Percentiles rank a stretch among this genome's conserved stretches.
Conservation (phyloP, 305 asterid genomes). For the Fraxinus sp. region DNA sequence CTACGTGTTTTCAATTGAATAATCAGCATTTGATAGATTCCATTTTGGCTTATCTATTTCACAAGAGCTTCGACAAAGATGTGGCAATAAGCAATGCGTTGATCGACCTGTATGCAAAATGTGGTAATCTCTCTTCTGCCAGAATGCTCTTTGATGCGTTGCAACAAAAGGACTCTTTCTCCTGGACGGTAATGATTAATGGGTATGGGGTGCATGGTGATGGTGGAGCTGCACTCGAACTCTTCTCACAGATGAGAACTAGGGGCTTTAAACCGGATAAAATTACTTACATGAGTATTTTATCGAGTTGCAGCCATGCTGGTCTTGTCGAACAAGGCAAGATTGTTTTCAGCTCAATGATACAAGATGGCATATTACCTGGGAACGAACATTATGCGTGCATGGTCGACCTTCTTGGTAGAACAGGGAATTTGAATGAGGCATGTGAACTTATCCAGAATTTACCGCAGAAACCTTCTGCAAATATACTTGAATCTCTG, state of each 20-base stretch:
- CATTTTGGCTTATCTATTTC: slow-evolving; percentile 35
- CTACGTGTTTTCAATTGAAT: slow-evolving; percentile 47
- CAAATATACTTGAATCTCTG: slow-evolving; percentile 31
- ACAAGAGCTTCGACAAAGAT: slow-evolving; percentile 43
- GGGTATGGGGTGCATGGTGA: slow-evolving; percentile 60
- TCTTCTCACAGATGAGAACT: slow-evolving; percentile 48
- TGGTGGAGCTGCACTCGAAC: slow-evolving; percentile 41
- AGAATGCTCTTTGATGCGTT: slow-evolving; percentile 40
- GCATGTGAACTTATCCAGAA: slow-evolving; percentile 41
- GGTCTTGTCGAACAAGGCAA: slow-evolving; percentile 51
- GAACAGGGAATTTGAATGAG: slow-evolving; percentile 56
- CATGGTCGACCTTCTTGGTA: slow-evolving; percentile 56
- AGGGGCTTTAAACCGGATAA: slow-evolving; percentile 45
- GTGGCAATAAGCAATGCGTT: slow-evolving; percentile 43
- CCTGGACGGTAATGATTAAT: slow-evolving; percentile 58
- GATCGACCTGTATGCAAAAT: slow-evolving; percentile 54
- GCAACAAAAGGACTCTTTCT: slow-evolving; percentile 41
- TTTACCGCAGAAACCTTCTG: slow-evolving; percentile 13
- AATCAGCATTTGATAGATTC: slow-evolving; percentile 40
- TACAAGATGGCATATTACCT: slow-evolving; percentile 35
- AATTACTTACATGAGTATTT: slow-evolving; percentile 42
- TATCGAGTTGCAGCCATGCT: slow-evolving; percentile 62
- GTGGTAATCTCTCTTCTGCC: slow-evolving; percentile 46
- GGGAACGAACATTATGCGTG: slow-evolving; percentile 56
- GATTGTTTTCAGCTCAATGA: slow-evolving; percentile 44